Percentiles rank a stretch among this genome's conserved stretches.
Conservation (phyloP, 2,329 filamentous ascomycete species). For the Fusarium albosuccineum region DNA sequence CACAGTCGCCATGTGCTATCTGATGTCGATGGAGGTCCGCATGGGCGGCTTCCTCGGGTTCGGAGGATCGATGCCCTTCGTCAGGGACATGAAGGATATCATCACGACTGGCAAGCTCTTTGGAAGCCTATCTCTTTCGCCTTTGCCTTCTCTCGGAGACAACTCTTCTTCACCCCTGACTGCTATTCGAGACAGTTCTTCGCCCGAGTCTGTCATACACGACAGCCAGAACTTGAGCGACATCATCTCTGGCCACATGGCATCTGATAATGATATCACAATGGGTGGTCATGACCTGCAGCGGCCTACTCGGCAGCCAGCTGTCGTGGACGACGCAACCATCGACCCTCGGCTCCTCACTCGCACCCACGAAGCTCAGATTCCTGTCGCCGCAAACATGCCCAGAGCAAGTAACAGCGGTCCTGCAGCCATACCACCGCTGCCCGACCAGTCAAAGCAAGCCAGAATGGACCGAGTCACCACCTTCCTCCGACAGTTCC, state of each 20-base stretch:
- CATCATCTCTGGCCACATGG: no score
- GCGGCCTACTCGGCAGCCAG: no score
- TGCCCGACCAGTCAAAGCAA: background rate
- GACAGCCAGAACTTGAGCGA: no score
- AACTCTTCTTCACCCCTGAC: no score
- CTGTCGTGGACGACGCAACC: no score
- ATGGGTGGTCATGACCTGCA: no score
- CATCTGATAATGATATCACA: no score
- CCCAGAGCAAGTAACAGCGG: background rate
- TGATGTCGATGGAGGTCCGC: conserved; percentile 4
- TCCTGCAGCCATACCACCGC: background rate
- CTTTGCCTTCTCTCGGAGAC: background rate
- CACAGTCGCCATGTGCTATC: conserved; percentile 5
- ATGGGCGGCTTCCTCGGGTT: conserved; percentile 24
- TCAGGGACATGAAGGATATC: conserved; percentile 7
- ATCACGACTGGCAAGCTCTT: background rate
- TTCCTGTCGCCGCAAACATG: no score
- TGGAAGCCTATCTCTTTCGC: background rate
- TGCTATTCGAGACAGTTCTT: no score
- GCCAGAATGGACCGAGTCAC: background rate
- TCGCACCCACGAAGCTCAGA: no score
- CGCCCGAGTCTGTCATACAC: no score
- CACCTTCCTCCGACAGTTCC: conserved; percentile 5
- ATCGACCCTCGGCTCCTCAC: no score
- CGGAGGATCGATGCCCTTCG: conserved; percentile 15